Base-by-base conservation (phyloP, 768 basidiomycete genomes). In the Candolleomyces aberdarensis region DNA sequence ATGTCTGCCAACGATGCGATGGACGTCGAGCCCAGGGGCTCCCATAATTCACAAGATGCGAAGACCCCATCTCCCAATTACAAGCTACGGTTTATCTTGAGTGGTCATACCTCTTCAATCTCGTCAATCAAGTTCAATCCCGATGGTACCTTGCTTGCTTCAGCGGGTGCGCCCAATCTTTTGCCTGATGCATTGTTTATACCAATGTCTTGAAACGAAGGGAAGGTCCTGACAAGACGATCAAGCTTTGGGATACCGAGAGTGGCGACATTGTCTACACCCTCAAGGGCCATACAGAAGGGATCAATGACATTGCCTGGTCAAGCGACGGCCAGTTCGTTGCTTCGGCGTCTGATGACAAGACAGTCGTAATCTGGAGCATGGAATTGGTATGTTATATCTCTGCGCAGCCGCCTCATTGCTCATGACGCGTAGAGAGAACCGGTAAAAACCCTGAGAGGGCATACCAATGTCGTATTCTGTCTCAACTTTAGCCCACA, bases 401-500 rank as follows among this genome's bases (percentile, higher is more conserved):
- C 19, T 22, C 32, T 41, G 5, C 36, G 36, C 36, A 46, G 17
- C 15, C 9, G 26, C 15, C 17, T 19, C 32, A 46, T 39, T 11
- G 6, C 41, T 66, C 59, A 56, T 62, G 52, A 60, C 53, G 29
- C 53, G 19, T 62, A 91, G 87, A 82, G 85, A 46, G 74, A 77
- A 43, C 74, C 80, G 61, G 81, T 86, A 6, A 91, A 88, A 63
- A 84, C 81, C 11, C 77, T 99, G 13, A 80, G 82, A 48, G 92
- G 92, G 0, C 96, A 99, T 69, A 95, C 95, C 10, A 95, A 92
- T 68, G 94, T 94, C 61, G 94, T 98, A 1, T 95, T 97, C 68
- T 96, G 94, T 64, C 82, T 98, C 20, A 91, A 94, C 68, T 98
- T 89, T 74, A 95, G 92, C 66, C 95, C 94, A 0, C 84, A 87